Evolutionary conservation across 1,139 yeast species (phyloP), one percentile per base, ranked within the genome.

Genomic region (Suhomyces maxii): DNA sequence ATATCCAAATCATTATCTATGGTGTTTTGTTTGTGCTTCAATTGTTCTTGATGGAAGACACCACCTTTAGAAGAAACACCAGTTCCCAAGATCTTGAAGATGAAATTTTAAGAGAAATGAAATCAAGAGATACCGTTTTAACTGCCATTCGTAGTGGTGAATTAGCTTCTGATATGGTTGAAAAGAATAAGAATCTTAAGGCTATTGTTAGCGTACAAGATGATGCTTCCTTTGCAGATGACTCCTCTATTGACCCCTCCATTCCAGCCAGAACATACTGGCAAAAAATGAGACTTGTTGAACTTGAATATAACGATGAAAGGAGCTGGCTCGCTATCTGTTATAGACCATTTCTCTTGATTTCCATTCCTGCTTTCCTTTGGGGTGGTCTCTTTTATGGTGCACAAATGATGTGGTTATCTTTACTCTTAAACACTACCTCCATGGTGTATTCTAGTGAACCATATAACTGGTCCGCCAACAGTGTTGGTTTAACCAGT

Each of bases 311-410:
- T 53, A 70, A 65, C 47, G 79, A 75, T 53, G 54, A 61, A 18
- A 61, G 80, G 48, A 58, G 75, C 10, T 73, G 76, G 73, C 55
- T 66, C 33, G 57, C 65, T 31, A 67, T 76, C 25, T 71, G 67
- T 50, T 52, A 59, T 37, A 56, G 77, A 45, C 83, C 84, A 4
- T 63, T 72, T 58, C 54, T 71, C 40, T 69, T 72, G 54, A 63
- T 72, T 58, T 56, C 70, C 51, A 80, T 82, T 56, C 89, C 90
- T 7, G 73, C 79, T 9, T 77, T 84, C 14, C 53, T 82, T 14
- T 84, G 84, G 80, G 77, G 82, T 42, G 89, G 89, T 2, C 60
- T 82, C 46, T 64, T 80, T 26, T 83, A 84, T 57, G 90, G 89
- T 4, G 71, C 82, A 13, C 83, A 84, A 43, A 73, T 84, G 69